Evolutionary conservation across 2,329 filamentous ascomycete species (phyloP).

Genomic region (Pseudocercospora vitis): DNA sequence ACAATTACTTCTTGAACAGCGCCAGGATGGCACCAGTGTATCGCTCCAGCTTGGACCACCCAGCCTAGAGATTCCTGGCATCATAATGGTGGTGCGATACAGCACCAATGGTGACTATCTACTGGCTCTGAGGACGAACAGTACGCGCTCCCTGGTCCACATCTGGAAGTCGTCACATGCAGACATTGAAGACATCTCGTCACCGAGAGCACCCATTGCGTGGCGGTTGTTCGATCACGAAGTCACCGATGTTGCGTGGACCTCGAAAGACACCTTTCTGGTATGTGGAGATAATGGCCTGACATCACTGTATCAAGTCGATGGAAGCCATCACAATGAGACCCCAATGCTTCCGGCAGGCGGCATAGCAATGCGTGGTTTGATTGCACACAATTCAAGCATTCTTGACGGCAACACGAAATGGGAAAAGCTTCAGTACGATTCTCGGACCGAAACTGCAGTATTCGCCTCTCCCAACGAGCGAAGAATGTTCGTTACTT

Average conservation of each 20-base stretch:
- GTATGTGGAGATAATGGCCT: constrained; percentile 44
- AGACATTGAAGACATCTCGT: constrained; percentile 10
- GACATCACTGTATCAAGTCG: constrained; percentile 26
- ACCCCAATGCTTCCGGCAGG: constrained; percentile 8
- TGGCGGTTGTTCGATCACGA: constrained; percentile 45
- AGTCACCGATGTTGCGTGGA: constrained; percentile 48
- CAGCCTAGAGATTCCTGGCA: constrained; percentile 31
- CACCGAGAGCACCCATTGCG: constrained; percentile 39
- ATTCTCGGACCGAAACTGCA: constrained; percentile 35
- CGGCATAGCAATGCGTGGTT: constrained; percentile 22
- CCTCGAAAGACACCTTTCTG: constrained; percentile 44
- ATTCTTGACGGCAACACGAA: constrained; percentile 16
- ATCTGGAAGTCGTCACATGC: constrained; percentile 28
- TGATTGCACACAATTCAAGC: constrained; percentile 21
- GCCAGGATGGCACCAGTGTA: constrained; percentile 25
- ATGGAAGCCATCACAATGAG: constrained; percentile 18
- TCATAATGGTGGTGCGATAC: constrained; percentile 35
- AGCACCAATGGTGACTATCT: constrained; percentile 34
- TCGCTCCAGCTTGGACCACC: constrained; percentile 25
- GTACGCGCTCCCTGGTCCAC: constrained; percentile 35
- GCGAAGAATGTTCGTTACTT: constrained; percentile 40
- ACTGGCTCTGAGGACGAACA: constrained; percentile 34
- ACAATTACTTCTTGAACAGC: constrained; percentile 33
- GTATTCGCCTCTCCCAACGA: constrained; percentile 36
- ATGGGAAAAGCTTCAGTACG: constrained; percentile 41